phyloP scores from a whole-genome alignment of 345 rosid genomes.

The Citrus sp. region DNA sequence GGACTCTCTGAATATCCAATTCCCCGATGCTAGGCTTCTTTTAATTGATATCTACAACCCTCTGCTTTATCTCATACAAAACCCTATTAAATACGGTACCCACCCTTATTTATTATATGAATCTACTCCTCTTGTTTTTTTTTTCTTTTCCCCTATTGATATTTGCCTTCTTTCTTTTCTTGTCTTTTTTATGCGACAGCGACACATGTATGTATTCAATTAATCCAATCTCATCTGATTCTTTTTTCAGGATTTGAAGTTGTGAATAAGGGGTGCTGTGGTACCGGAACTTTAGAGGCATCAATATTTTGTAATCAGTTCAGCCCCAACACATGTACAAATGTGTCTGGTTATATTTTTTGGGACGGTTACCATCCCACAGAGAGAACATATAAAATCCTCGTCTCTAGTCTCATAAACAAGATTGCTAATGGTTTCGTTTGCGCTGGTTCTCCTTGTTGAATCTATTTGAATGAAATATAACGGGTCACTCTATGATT shows the following conservation, averaged over 20 bases:
- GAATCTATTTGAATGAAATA: neutral
- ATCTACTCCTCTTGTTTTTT: neutral
- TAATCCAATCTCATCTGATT: neutral
- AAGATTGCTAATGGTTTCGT: neutral
- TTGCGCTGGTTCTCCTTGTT: neutral
- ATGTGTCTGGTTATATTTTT: slow-evolving; percentile 17
- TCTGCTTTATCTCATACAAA: slow-evolving; percentile 43
- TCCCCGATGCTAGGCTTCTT: slow-evolving; percentile 27
- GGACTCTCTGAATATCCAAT: slow-evolving; percentile 28
- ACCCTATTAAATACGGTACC: slow-evolving; percentile 54
- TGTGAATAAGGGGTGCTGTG: slow-evolving; percentile 24
- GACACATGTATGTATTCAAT: neutral
- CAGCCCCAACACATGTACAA: slow-evolving; percentile 1
- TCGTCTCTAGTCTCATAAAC: neutral
- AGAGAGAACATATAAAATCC: slow-evolving; percentile 14
- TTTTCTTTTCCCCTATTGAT: neutral
- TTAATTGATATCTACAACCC: slow-evolving; percentile 54
- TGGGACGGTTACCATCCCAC: slow-evolving; percentile 29
- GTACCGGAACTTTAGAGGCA: slow-evolving; percentile 17
- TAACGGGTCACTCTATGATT: neutral
- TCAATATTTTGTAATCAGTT: slow-evolving; percentile 1
- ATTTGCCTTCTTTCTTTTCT: too few species aligned
- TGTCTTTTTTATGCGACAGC: too few species aligned
- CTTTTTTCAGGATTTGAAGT: slow-evolving; percentile 17
- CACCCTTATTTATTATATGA: too few species aligned